Conservation (phyloP, 208 protist species). For the Phytomonas sp. region DNA sequence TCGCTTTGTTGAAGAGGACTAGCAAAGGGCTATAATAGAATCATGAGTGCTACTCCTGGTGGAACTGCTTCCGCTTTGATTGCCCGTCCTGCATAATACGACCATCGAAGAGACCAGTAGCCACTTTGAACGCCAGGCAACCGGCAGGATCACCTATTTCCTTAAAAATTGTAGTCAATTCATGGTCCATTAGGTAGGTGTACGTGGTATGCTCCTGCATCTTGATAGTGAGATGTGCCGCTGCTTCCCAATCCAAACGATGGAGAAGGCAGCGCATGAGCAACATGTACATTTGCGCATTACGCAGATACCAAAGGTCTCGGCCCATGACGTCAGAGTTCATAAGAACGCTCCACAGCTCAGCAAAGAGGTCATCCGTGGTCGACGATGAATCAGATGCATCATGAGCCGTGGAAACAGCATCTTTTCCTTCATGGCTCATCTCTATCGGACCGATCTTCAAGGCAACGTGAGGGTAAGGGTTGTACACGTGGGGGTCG, state of each 20-base stretch:
- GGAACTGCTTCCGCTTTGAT: conserved; percentile 36
- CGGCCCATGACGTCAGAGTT: conserved; percentile 46
- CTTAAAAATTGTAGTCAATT: conserved; percentile 67
- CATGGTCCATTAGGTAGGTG: conserved; percentile 82
- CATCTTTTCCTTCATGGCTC: not conserved
- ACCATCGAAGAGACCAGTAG: conserved; percentile 82
- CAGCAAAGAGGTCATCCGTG: conserved; percentile 56
- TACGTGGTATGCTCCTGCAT: conserved; percentile 66
- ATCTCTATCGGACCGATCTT: conserved; percentile 8
- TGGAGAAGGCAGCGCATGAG: conserved; percentile 76
- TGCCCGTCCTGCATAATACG: conserved; percentile 74
- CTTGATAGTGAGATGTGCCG: conserved; percentile 62
- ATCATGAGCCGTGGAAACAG: not conserved
- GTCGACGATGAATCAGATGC: not conserved
- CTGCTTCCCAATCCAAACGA: conserved; percentile 81
- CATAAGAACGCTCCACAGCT: conserved; percentile 67
- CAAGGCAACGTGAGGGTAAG: conserved; percentile 63
- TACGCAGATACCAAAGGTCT: conserved; percentile 73
- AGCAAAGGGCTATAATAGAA: not conserved
- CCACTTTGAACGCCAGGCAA: conserved; percentile 80
- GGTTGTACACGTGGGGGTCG: conserved; percentile 73
- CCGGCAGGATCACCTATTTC: conserved; percentile 82
- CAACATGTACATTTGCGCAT: conserved; percentile 76
- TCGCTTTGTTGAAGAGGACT: not conserved
- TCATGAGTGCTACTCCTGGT: conserved; percentile 23